Evolutionary conservation across 2,329 filamentous ascomycete genomes (phyloP).

Genomic region (Ceratocystis eucalypticola): DNA sequence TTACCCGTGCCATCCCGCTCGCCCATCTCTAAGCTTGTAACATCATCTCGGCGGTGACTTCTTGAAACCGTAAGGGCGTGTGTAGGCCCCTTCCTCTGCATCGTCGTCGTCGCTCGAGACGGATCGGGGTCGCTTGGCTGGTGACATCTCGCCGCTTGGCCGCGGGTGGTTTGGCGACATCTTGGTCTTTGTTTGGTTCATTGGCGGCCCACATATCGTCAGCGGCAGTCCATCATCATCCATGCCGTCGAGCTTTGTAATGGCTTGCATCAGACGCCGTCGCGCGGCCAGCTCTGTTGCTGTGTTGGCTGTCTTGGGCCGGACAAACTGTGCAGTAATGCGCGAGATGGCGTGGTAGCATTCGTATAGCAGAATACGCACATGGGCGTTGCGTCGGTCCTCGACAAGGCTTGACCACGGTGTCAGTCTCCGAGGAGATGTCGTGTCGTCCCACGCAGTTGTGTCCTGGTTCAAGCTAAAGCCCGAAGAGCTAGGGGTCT

Average conservation of each 20-base stretch:
- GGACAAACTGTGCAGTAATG: constrained; percentile 43
- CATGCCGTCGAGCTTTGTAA: constrained; percentile 34
- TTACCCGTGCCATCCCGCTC: no score
- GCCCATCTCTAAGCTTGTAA: not conserved
- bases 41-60: not conserved
- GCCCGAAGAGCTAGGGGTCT: not conserved
- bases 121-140: constrained; percentile 33
- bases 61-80: not conserved
- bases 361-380: constrained; percentile 42
- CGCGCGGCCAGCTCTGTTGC: constrained; percentile 40
- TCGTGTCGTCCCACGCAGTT: not conserved
- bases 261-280: constrained; percentile 34
- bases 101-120: constrained; percentile 17
- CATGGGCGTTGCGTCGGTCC: constrained; percentile 31
- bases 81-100: not conserved
- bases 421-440: not conserved
- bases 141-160: constrained; percentile 31
- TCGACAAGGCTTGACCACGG: constrained; percentile 28
- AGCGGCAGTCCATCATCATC: constrained; percentile 13
- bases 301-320: constrained; percentile 35
- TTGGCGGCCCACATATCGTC: not conserved
- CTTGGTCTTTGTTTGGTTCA: not conserved
- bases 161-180: constrained; percentile 22
- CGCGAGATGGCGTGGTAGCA: constrained; percentile 42
- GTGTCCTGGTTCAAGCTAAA: constrained; percentile 26